Evolutionary conservation across 352 stramenopile species (phyloP), one percentile per base, ranked within the genome.

Genomic region (Phytophthora macrochlamydospora): DNA sequence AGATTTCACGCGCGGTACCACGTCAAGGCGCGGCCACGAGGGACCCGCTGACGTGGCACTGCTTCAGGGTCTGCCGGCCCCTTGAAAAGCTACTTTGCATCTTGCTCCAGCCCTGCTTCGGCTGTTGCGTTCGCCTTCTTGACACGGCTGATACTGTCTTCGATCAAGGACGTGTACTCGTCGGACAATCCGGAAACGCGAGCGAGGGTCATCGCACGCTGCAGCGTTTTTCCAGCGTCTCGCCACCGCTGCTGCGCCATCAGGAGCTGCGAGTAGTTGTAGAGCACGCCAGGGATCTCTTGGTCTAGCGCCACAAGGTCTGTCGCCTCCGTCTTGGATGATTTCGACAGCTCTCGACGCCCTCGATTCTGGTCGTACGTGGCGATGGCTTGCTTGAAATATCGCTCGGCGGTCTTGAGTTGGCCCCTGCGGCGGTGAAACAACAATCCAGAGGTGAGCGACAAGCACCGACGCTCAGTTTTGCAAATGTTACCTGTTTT

Each of bases 231-330:
- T 9, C 51, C 45, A 7, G 73, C 73, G 12, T 78, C 69, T n/a
- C 30, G 43, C 51, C 56, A 75, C n/a, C 62, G 73, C 62, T 71
- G 31, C 35, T 68, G 59, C 31, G 54, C 37, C 51, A 75, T 63
- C 12, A 81, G 57, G 28, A 71, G 56, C 29, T 73, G 66, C 30
- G 69, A 74, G 37, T 76, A 81, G 63, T 81, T 81, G 58, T 65
- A 76, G 4, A 81, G 48, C 38, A 78, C 73, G 6, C 51, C 73
- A 0, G 73, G 59, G 38, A 81, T 76, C 54, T 81, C 73, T n/a
- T 52, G 37, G 35, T 76, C 66, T 13, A 81, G 59, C 11, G 62
- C 65, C n/a, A 35, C 38, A 29, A 75, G 42, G 38, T 81, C 69
- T 18, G 32, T 43, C 4, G 35, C 48, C n/a, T 81, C 65, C n/a